These are phyloP conservation scores for Dothideomycetes sp. DNA, from an alignment of 2,329 filamentous ascomycete species.

Conservation along the genomic window DNA sequence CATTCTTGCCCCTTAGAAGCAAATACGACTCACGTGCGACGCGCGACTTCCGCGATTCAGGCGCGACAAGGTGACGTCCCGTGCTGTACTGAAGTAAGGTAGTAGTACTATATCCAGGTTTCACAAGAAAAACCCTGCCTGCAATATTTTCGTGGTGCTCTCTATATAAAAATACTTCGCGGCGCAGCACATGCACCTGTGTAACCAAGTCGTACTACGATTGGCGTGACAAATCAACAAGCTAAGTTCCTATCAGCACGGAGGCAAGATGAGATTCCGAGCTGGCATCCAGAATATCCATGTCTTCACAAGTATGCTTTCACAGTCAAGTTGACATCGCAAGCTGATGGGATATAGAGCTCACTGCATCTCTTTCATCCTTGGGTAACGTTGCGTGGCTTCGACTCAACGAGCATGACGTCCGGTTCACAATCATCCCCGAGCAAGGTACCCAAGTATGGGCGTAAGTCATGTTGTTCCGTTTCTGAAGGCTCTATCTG, in stretches of 20 bases:
- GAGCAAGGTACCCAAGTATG: conserved; percentile 94
- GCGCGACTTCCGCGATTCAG: no score
- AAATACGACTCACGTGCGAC: no score
- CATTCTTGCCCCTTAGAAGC: no score
- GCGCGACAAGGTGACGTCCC: no score
- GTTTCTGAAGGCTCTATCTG: neutral
- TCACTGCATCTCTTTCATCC: conserved; percentile 51
- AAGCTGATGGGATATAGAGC: conserved; percentile 32
- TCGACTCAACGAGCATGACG: conserved; percentile 72
- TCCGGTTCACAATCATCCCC: conserved; percentile 91
- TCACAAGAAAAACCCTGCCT: no score
- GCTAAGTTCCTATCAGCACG: no score
- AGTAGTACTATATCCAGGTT: no score
- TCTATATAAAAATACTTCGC: no score
- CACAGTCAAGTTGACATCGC: conserved; percentile 3
- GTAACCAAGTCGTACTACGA: neutral
- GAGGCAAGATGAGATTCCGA: conserved; percentile 42
- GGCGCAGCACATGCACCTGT: no score
- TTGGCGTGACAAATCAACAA: neutral
- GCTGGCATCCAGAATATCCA: conserved; percentile 40
- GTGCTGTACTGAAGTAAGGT: no score
- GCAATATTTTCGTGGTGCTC: no score
- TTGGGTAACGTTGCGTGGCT: conserved; percentile 82
- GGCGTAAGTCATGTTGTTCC: conserved; percentile 52
- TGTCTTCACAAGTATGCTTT: conserved; percentile 40